Percentiles rank a stretch among this genome's conserved stretches.
phyloP scores from a whole-genome alignment of 495 filamentous ascomycete species.

The Penicillium pancosmium region DNA sequence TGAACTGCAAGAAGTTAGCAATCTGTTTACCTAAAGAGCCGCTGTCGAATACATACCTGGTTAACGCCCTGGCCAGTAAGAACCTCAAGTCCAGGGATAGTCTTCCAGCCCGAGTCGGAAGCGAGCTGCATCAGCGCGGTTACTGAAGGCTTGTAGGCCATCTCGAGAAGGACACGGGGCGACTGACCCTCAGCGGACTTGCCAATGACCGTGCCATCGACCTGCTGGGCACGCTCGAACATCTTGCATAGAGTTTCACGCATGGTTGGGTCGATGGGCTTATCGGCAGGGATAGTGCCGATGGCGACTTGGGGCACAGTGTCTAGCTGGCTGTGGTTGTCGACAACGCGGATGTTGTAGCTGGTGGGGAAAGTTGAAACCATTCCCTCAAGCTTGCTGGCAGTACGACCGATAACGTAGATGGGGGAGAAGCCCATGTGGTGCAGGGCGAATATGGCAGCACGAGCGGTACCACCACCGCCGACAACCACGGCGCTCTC shows the following conservation, averaged over 20 bases:
- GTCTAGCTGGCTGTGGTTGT: slow-evolving; percentile 51
- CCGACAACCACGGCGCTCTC: slow-evolving; percentile 69
- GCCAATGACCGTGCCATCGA: slow-evolving; percentile 33
- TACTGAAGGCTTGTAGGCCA: slow-evolving; percentile 89
- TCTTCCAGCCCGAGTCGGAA: slow-evolving; percentile 78
- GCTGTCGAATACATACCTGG: slow-evolving; percentile 43
- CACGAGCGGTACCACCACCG: slow-evolving; percentile 87
- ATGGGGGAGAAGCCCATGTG: slow-evolving; percentile 82
- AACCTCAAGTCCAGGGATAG: slow-evolving; percentile 85
- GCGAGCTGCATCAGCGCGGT: slow-evolving; percentile 89
- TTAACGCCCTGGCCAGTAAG: slow-evolving; percentile 87
- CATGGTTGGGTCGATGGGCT: slow-evolving; percentile 75
- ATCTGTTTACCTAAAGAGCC: slow-evolving; percentile 13
- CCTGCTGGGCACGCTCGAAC: slow-evolving; percentile 48
- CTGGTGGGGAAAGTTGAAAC: slow-evolving; percentile 70
- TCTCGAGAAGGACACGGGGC: slow-evolving; percentile 76
- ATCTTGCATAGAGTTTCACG: slow-evolving; percentile 70
- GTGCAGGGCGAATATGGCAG: slow-evolving; percentile 87
- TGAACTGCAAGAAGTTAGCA: slow-evolving; percentile 52
- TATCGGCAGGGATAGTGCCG: slow-evolving; percentile 88
- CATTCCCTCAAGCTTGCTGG: slow-evolving; percentile 66
- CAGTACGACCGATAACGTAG: slow-evolving; percentile 81
- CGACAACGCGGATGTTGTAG: slow-evolving; percentile 72
- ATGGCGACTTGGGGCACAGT: slow-evolving; percentile 72
- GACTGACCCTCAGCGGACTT: slow-evolving; percentile 32